Evolutionary conservation across 2,329 filamentous ascomycete genomes (phyloP), one percentile per base, ranked within the genome.

Genomic region (Diaporthe sp.): DNA sequence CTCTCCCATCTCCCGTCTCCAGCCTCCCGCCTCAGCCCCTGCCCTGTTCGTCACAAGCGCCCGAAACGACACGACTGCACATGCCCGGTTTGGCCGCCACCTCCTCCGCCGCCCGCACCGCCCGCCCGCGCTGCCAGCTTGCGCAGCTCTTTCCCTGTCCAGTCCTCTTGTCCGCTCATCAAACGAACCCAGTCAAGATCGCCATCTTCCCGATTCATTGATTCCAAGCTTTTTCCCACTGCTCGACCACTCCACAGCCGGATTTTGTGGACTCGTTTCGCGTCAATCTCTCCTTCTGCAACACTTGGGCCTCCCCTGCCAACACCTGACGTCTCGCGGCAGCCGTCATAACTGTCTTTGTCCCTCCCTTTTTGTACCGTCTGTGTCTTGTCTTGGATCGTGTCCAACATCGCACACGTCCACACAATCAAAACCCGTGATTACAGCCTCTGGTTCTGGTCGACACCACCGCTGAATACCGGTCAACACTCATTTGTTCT

Each of bases 221-320:
- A 50, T 66, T 66, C 63, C 63, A 66, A 51, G 63, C 63, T 51
- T 66, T 66, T 37, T 47, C 39, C 63, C 44, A 68, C 47, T 53
- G 63, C 63, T 68, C 63, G 47, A 68, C 47, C 47, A 68, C 63
- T 39, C 63, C 63, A 68, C 63, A 68, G 47, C 63, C 47, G 63
- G 63, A 7, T 53, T 68, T 68, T 53, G 63, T 68, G 63, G 63
- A 39, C 47, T 68, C 47, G 47, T 51, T 32, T 53, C 47, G 63
- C n/a, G 32, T 53, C 63, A 51, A 66, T 66, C 63, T 51, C 44
- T 68, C 63, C 22, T 30, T 68, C 32, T 51, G 63, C 63, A 66
- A 37, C 63, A 66, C 63, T 51, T 25, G 63, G 63, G 63, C 61
- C 61, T 37, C 30, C 30, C 61, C 42, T 65, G 42, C 61, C 42